Evolutionary conservation across 2,329 filamentous ascomycete genomes (phyloP).

Genomic region (Helotiales sp.): DNA sequence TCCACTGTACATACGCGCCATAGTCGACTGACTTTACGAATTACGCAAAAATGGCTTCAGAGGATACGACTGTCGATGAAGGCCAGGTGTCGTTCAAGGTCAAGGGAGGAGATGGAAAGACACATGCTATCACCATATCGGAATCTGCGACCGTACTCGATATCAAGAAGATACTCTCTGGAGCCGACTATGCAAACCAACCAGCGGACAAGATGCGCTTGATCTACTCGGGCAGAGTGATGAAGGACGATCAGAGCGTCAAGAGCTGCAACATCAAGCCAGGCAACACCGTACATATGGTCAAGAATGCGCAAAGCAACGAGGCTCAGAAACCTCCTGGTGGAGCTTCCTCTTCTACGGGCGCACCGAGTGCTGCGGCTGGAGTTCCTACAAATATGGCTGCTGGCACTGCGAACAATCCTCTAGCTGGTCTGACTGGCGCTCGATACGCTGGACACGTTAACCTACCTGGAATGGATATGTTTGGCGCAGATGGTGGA

Average conservation of each 20-base stretch:
- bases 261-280: conserved; percentile 91
- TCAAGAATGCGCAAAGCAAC: conserved; percentile 87
- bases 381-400: conserved; percentile 77
- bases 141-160: conserved; percentile 76
- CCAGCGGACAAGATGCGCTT: conserved; percentile 86
- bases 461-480: conserved; percentile 80
- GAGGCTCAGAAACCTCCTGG: conserved; percentile 50
- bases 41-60: conserved; percentile 45
- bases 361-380: conserved; percentile 50
- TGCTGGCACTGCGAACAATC: conserved; percentile 82
- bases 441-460: conserved; percentile 92
- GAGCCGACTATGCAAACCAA: conserved; percentile 80
- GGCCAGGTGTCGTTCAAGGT: conserved; percentile 94
- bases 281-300: conserved; percentile 92
- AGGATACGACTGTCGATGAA: conserved; percentile 45
- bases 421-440: conserved; percentile 85
- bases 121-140: conserved; percentile 79
- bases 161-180: conserved; percentile 85
- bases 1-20: background rate
- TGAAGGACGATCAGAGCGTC: conserved; percentile 91
- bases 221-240: conserved; percentile 95
- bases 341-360: conserved; percentile 41
- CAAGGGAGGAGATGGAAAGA: conserved; percentile 91
- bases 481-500: conserved; percentile 92
- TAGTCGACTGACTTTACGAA: background rate